Evolutionary conservation across 2,329 filamentous ascomycete genomes (phyloP), one percentile per base, ranked within the genome.

Genomic region (Drechslera avenae): DNA sequence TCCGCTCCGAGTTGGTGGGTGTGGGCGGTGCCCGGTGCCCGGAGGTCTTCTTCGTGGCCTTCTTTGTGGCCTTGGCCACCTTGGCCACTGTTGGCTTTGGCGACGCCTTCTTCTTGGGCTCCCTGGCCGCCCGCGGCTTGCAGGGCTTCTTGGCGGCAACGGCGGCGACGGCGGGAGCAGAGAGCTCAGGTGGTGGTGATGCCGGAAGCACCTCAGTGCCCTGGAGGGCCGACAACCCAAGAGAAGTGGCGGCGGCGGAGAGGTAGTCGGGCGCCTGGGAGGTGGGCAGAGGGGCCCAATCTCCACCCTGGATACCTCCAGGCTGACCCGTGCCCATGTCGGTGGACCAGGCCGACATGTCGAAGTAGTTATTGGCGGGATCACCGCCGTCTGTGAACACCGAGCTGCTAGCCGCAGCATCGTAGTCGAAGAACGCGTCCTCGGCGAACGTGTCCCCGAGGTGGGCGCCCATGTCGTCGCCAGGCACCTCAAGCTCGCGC

Each of bases 41-140:
- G 34, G 34, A 8, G 18, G 18, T 23, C 4, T 23, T 21, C 9
- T 33, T 34, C 13, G 37, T 44, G 3, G 19, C 8, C 26, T 37
- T 36, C 14, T 51, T 55, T 3, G 23, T 10, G 9, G 37, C 26
- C 17, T 18, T 46, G 12, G 40, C 16, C 3, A 39, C 12, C 7
- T 40, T 41, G 17, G 19, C 32, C 35, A 45, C 50, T 12, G 46
- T 46, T 31, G 40, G 2, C 3, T 37, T 31, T 28, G 44, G 33
- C 33, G 6, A 12, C 8, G 16, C 13, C 6, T 14, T 8, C 13
- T 9, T 14, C 4, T 12, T 28, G 7, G 26, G 21, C 21, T 28
- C 6, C 32, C 44, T 43, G 5, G 32, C 7, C 9, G 21, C 14
- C 1, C 35, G 37, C 17, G 18, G 17, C 26, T 39, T 41, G 16